phyloP scores from a whole-genome alignment of 2,329 filamentous ascomycete genomes.

The Hymenoscyphus salicellus region DNA sequence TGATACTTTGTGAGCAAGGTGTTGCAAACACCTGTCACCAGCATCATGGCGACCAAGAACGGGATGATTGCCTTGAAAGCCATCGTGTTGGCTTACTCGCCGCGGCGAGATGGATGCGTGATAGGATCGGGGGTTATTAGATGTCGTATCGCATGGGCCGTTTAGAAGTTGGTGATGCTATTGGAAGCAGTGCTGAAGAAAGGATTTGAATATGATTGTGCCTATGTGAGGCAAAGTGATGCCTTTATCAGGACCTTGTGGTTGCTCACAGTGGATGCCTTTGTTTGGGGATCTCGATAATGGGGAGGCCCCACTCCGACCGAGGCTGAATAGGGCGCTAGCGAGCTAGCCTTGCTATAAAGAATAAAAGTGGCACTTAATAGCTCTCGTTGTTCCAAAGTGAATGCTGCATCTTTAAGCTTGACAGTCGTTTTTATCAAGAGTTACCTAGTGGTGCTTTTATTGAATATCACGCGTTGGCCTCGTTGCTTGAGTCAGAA shows the following conservation, averaged over 20 bases:
- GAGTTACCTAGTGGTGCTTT: neutral
- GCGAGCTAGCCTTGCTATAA: slow-evolving; percentile 1
- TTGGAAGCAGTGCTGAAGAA: neutral
- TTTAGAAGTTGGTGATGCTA: neutral
- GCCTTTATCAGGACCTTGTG: neutral
- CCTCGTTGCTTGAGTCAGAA: too few relatives aligned
- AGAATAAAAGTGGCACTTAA: too few relatives aligned
- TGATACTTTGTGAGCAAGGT: slow-evolving; percentile 96
- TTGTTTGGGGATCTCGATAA: slow-evolving; percentile 2
- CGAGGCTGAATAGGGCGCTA: slow-evolving; percentile 7
- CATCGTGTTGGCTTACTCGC: slow-evolving; percentile 49
- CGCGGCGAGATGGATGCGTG: neutral
- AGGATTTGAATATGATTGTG: neutral
- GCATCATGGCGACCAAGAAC: slow-evolving; percentile 91
- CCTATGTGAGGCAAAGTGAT: neutral
- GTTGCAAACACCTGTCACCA: slow-evolving; percentile 93
- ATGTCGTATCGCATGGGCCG: neutral
- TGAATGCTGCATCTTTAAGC: too few relatives aligned
- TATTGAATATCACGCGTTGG: too few relatives aligned
- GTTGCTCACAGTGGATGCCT: neutral
- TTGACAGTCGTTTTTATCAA: too few relatives aligned
- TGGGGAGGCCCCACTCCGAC: neutral
- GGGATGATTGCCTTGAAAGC: slow-evolving; percentile 70
- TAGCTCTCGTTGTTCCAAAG: too few relatives aligned
- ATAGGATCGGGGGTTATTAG: neutral